Conservation (phyloP, 331 rosid species). For the Malus hybrid region DNA sequence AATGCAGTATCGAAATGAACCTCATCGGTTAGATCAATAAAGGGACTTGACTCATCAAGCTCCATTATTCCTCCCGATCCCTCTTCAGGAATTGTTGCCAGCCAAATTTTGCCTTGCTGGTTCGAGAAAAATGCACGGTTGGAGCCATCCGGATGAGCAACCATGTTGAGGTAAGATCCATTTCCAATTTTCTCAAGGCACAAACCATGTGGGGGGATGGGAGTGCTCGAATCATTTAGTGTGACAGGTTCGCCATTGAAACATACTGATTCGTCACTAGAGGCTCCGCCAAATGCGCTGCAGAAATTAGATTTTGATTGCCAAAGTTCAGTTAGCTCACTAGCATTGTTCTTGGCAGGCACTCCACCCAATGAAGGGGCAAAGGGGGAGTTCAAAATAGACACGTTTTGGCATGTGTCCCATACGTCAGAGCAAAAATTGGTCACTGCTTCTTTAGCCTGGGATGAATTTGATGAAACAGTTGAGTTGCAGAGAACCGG, state of each 20-base stretch:
- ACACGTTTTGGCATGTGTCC: constrained; percentile 66
- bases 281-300: constrained; percentile 66
- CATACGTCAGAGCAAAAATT: constrained; percentile 65
- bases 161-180: constrained; percentile 80
- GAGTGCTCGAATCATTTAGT: constrained; percentile 34
- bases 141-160: constrained; percentile 85
- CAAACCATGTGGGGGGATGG: constrained; percentile 57
- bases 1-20: constrained; percentile 57
- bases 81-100: constrained; percentile 62
- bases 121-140: constrained; percentile 76
- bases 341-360: constrained; percentile 33
- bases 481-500: constrained; percentile 79
- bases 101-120: constrained; percentile 77
- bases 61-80: constrained; percentile 55
- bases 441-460: constrained; percentile 36
- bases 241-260: constrained; percentile 60
- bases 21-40: constrained; percentile 72
- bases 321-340: constrained; percentile 55
- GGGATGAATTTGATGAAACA: constrained; percentile 50
- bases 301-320: constrained; percentile 71
- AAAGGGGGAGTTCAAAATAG: constrained; percentile 78
- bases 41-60: constrained; percentile 64
- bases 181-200: constrained; percentile 87
- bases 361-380: constrained; percentile 51
- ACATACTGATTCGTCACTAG: constrained; percentile 52